Evolutionary conservation across 2,329 filamentous ascomycete species (phyloP), one percentile per base, ranked within the genome.

Genomic region (Malbranchea cinnamomea): DNA sequence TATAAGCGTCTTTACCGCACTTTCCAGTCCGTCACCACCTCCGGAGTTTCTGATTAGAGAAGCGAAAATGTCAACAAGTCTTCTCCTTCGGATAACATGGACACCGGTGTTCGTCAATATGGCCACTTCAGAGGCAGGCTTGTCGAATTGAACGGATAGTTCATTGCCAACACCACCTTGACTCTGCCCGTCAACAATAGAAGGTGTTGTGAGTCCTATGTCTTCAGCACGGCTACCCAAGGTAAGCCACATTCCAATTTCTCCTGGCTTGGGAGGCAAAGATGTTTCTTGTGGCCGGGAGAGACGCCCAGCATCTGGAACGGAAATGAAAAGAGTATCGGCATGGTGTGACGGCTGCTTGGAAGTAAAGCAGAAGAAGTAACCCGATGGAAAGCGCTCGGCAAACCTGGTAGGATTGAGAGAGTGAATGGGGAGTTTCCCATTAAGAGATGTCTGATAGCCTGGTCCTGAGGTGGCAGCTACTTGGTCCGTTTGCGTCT

Each of bases 91-190:
- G 31, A 95, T 71, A 5, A 92, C 69, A 45, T 94, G 83, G 31
- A 98, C 72, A 2, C 89, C 89, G 9, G 73, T 83, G 44, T 89
- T 92, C 18, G 89, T 95, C 31, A 98, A 65, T 26, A 98, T 73
- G 1, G 87, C 89, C 39, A 95, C 74, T 48, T 98, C 87, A 29
- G 78, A 74, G 0, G 78, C 68, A 0, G 74, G 64, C 36, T 80
- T 68, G 46, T 98, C 89, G 44, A 89, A 98, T 44, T 98, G 91
- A n/a, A 92, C 78, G 1, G 89, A 83, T 33, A 95, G 63, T 56
- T 98, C 89, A 43, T 98, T 98, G 7, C 87, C 85, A 45, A 93
- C 95, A 0, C 85, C 87, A 13, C 73, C 50, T 0, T 81, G 79
- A 15, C 71, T 68, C 7, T 58, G 59, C 1, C 74, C 67, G 6